Percentiles rank a stretch among this genome's conserved stretches.
These are phyloP conservation scores for Vinca minor DNA, from an alignment of 257 asterid species.

Conservation along the genomic window DNA sequence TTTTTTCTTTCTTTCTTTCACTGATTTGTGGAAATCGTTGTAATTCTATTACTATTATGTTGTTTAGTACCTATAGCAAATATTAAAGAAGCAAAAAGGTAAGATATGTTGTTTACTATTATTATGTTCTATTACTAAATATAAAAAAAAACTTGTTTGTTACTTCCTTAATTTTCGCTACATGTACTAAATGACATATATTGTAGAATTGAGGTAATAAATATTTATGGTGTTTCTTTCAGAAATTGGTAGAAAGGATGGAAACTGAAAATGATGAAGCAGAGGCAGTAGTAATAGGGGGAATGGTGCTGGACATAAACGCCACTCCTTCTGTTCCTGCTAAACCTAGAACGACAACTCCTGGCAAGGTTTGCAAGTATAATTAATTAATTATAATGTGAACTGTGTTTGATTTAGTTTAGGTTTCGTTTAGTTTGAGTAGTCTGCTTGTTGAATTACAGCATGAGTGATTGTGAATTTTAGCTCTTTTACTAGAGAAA, in stretches of 20 bases:
- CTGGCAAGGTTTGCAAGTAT: constrained; percentile 57
- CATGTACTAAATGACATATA: too few relatives aligned
- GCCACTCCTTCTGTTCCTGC: constrained; percentile 54
- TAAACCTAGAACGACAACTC: constrained; percentile 77
- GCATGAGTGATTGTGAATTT: not conserved
- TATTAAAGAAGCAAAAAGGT: too few relatives aligned
- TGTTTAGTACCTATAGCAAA: too few relatives aligned
- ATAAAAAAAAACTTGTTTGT: too few relatives aligned
- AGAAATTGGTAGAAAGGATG: constrained; percentile 14
- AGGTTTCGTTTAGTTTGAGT: not conserved
- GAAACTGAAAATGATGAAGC: constrained; percentile 15
- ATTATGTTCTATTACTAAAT: too few relatives aligned
- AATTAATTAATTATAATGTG: not conserved
- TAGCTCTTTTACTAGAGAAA: not conserved
- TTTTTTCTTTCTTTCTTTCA: too few relatives aligned
- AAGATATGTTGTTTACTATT: too few relatives aligned
- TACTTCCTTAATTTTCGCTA: too few relatives aligned
- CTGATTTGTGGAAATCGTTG: too few relatives aligned
- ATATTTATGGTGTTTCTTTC: constrained; percentile 1
- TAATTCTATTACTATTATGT: too few relatives aligned
- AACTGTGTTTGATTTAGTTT: not conserved
- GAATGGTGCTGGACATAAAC: constrained; percentile 85
- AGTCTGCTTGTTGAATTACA: not conserved
- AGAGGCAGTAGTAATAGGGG: constrained; percentile 71
- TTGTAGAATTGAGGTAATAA: not conserved